phyloP scores from a whole-genome alignment of 345 rosid genomes.

The Sisymbrium altissimum region DNA sequence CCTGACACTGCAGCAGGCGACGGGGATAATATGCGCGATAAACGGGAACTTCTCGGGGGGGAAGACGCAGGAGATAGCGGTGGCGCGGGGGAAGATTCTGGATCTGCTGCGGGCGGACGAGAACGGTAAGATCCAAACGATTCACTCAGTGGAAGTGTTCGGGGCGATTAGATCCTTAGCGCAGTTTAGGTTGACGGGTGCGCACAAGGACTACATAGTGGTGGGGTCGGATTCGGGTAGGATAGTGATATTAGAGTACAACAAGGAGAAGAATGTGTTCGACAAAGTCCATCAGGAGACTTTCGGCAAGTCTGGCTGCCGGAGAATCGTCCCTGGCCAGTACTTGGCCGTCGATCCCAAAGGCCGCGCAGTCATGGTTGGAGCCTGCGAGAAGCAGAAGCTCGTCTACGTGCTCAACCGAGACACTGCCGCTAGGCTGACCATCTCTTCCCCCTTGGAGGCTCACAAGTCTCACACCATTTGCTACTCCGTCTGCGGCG shows the following conservation, averaged over 20 bases:
- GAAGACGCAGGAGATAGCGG: conserved; percentile 82
- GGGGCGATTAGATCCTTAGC: conserved; percentile 88
- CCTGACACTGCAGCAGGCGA: conserved; percentile 89
- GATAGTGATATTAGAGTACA: conserved; percentile 85
- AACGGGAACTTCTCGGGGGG: conserved; percentile 98
- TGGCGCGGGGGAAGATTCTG: conserved; percentile 92
- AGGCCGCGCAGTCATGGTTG: conserved; percentile 92
- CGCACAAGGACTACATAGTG: conserved; percentile 83
- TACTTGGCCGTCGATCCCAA: conserved; percentile 89
- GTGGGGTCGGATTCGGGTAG: conserved; percentile 99
- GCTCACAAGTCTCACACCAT: conserved; percentile 94
- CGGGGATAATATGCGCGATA: conserved; percentile 77
- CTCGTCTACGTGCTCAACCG: conserved; percentile 90
- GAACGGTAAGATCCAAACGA: conserved; percentile 81
- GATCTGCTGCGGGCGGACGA: conserved; percentile 95
- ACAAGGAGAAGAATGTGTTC: conserved; percentile 77
- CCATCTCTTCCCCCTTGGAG: conserved; percentile 95
- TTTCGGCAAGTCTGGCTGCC: conserved; percentile 91
- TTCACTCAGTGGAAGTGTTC: conserved; percentile 87
- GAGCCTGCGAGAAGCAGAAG: conserved; percentile 97
- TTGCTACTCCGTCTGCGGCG: conserved; percentile 81
- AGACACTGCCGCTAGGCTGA: conserved; percentile 90
- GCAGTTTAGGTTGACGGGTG: conserved; percentile 89
- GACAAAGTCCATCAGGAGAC: conserved; percentile 95
- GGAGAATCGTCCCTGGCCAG: conserved; percentile 96